phyloP scores from a whole-genome alignment of 352 stramenopile genomes.

The Phytophthora fragariae region DNA sequence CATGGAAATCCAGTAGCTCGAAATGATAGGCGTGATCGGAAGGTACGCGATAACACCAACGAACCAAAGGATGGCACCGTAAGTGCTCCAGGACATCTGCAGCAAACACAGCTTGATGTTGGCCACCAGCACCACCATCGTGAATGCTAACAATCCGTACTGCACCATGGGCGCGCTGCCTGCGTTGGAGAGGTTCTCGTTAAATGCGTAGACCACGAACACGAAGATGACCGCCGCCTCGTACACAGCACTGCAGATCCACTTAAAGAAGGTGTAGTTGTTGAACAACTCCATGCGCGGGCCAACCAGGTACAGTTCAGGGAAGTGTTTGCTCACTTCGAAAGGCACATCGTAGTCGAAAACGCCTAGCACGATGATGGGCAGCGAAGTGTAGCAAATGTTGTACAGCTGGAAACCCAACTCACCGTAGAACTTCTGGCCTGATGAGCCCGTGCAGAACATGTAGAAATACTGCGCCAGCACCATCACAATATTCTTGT shows the following conservation, averaged over 20 bases:
- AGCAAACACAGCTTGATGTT: slow-evolving; percentile 93
- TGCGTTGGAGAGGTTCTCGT: slow-evolving; percentile 70
- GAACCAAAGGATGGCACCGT: slow-evolving; percentile 59
- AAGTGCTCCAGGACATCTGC: slow-evolving; percentile 81
- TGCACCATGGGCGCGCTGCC: slow-evolving; percentile 92
- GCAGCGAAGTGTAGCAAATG: slow-evolving; percentile 93
- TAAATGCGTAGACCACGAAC: slow-evolving; percentile 78
- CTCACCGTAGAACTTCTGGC: slow-evolving; percentile 86
- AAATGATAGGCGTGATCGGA: slow-evolving; percentile 65
- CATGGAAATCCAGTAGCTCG: slow-evolving; percentile 69
- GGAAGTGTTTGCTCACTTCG: slow-evolving; percentile 65
- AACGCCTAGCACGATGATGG: slow-evolving; percentile 87
- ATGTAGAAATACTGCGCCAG: slow-evolving; percentile 92
- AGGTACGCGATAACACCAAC: slow-evolving; percentile 74
- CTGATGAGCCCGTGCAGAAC: slow-evolving; percentile 93
- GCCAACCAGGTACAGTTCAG: slow-evolving; percentile 79
- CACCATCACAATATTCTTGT: slow-evolving; percentile 98
- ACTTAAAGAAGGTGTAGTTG: slow-evolving; percentile 86
- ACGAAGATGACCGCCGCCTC: slow-evolving; percentile 76
- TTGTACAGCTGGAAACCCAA: slow-evolving; percentile 92
- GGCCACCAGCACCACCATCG: slow-evolving; percentile 92
- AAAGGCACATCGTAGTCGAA: slow-evolving; percentile 87
- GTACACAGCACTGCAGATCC: slow-evolving; percentile 82
- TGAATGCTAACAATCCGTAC: slow-evolving; percentile 94
- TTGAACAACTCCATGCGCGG: slow-evolving; percentile 86